Base-by-base conservation (phyloP, 1,284 basidiomycete genomes). In the Sporisorium graminicola region DNA sequence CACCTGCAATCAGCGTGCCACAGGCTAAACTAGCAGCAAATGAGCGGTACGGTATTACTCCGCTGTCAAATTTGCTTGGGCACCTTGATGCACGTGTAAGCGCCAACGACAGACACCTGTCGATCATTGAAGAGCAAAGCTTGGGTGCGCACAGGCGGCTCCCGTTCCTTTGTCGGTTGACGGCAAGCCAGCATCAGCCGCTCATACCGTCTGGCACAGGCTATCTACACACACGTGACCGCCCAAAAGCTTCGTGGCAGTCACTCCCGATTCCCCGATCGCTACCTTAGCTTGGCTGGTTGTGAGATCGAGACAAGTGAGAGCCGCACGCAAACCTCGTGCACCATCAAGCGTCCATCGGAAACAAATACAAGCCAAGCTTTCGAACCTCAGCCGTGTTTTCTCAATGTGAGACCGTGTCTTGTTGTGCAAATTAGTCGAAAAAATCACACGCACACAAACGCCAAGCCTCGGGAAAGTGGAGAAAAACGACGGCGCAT, bases 351-450 rank as follows among this genome's bases (percentile, higher is more conserved):
- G 12, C 46, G 27, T 13, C 22, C 18, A 49, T 29, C 47, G 16
- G 22, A 27, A 14, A 26, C 24, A 47, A 44, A 18, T 8, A 16
- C 46, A 27, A 18, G 5, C 6, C 29, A n/a, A 31, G 29, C 49
- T 0, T 29, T 13, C 5, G 5, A 5, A 4, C 22, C 31, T 33
- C 54, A 13, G 16, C 5, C 5, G 16, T 20, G 18, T 40, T 42
- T 42, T 52, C 18, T 31, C 3, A 10, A 42, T 53, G 52, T 53
- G 16, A 53, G 52, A 42, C 29, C 37, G 37, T n/a, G 22, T 26
- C 24, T 27, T 12, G 24, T 26, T 13, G 27, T 35, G 20, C 5
- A 18, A 42, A 8, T 9, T 31, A 6, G 14, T 2, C 27, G 46
- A 24, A 50, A 50, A 50, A 31, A 31, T 31, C 8, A 22, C 13